Conservation (phyloP, 352 stramenopile species). For the Globisporangium sylvaticum region DNA sequence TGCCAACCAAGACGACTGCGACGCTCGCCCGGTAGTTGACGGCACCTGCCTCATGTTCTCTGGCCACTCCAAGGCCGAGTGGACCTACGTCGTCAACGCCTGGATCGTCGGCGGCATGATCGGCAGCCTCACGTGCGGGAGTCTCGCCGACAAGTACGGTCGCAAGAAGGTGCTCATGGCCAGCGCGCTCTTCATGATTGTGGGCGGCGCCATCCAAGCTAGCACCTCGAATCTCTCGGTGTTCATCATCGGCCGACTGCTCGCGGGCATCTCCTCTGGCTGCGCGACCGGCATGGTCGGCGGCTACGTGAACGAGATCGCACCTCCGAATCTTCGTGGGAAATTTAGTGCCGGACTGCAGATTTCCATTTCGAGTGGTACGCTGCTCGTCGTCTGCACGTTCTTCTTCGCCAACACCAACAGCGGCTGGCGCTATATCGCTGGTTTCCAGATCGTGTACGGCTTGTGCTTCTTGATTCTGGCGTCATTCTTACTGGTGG, state of each 20-base stretch:
- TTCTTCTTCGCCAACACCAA: conserved; percentile 51
- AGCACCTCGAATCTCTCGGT: conserved; percentile 20
- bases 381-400: conserved; percentile 37
- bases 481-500: conserved; percentile 38
- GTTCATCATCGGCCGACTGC: conserved; percentile 38
- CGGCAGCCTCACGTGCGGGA: conserved; percentile 32
- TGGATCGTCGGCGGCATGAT: conserved; percentile 57
- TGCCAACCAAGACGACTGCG: conserved; percentile 34
- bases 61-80: conserved; percentile 43
- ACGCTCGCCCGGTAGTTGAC: conserved; percentile 29
- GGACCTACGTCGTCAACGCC: conserved; percentile 46
- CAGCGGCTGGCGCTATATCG: conserved; percentile 50
- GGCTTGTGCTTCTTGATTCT: conserved; percentile 31
- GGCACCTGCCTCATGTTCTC: conserved; percentile 56
- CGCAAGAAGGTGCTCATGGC: conserved; percentile 27
- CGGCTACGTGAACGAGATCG: conserved; percentile 47
- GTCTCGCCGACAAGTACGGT: conserved; percentile 37
- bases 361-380: conserved; percentile 40
- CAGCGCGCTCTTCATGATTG: conserved; percentile 35
- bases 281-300: conserved; percentile 29
- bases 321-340: conserved; percentile 32
- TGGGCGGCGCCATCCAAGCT: conserved; percentile 29
- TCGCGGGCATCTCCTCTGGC: conserved; percentile 45
- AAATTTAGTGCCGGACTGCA: conserved; percentile 39
- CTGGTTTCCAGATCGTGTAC: conserved; percentile 35